Percentiles rank a stretch among this genome's conserved stretches.
phyloP scores from a whole-genome alignment of 768 basidiomycete genomes.

The Phanerodontia chrysosporium region DNA sequence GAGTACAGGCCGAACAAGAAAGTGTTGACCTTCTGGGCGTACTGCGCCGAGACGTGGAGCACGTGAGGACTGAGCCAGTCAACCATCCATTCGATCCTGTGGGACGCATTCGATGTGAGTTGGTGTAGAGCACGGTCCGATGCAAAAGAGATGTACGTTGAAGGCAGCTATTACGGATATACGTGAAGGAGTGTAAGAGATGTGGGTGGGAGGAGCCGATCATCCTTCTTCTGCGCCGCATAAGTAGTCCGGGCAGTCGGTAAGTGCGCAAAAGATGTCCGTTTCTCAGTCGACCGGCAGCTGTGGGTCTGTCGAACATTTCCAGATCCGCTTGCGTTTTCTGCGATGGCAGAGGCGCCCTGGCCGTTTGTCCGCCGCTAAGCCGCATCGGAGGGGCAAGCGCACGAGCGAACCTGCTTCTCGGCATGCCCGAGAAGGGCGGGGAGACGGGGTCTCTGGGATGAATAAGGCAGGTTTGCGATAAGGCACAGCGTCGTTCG shows the following conservation, averaged over 20 bases:
- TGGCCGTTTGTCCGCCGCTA: not conserved
- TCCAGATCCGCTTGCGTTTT: not conserved
- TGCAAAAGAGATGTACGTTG: not conserved
- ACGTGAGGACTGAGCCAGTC: not conserved
- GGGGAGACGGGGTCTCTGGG: not conserved
- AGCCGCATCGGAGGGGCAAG: not conserved
- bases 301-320: not conserved
- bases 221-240: not conserved
- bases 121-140: not conserved
- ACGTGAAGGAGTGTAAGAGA: not conserved
- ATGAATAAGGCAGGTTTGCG: not conserved
- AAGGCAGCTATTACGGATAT: not conserved
- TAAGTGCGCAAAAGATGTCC: not conserved
- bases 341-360: not conserved
- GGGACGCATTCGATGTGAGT: not conserved
- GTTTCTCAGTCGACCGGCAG: not conserved
- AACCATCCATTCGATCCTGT: not conserved
- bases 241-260: not conserved
- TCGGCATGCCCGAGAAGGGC: not conserved
- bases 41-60: not conserved
- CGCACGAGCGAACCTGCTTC: not conserved
- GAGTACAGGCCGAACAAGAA: conserved; percentile 1
- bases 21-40: not conserved
- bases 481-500: not conserved
- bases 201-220: not conserved